Conservation (phyloP, 768 basidiomycete genomes). For the Calvatia gigantea region DNA sequence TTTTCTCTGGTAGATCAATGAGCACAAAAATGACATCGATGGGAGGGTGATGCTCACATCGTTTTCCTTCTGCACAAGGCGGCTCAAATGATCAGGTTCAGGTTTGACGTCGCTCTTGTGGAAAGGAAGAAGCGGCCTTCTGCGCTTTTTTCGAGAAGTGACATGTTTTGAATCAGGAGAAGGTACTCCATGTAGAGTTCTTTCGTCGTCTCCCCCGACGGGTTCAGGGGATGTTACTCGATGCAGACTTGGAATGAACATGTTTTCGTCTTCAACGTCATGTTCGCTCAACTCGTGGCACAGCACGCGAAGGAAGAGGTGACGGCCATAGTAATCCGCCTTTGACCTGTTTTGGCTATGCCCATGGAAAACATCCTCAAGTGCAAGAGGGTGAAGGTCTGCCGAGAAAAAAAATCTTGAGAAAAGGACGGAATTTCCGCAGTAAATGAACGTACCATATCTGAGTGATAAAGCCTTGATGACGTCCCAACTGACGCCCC, state of each 20-base stretch:
- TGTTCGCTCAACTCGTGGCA: conserved; percentile 50
- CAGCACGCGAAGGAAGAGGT: conserved; percentile 68
- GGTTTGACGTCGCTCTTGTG: conserved; percentile 16
- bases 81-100: conserved; percentile 13
- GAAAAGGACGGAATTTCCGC: background rate
- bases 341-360: conserved; percentile 57
- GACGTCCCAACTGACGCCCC: conserved; percentile 69
- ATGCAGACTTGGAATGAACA: conserved; percentile 23
- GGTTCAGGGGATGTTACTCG: conserved; percentile 36
- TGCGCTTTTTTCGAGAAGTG: background rate
- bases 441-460: conserved; percentile 43
- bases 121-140: conserved; percentile 21
- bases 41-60: conserved; percentile 16
- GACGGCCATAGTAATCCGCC: conserved; percentile 65
- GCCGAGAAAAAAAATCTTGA: background rate
- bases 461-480: conserved; percentile 63
- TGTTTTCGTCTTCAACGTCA: conserved; percentile 18
- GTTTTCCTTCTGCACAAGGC: conserved; percentile 21
- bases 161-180: background rate
- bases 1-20: conserved; percentile 9
- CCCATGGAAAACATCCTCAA: conserved; percentile 66
- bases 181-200: background rate
- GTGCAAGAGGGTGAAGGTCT: conserved; percentile 69
- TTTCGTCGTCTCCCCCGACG: conserved; percentile 5
- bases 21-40: background rate